Evolutionary conservation across 2,329 filamentous ascomycete genomes (phyloP), one percentile per base, ranked within the genome.

Genomic region (Teratosphaeria zuluensis): DNA sequence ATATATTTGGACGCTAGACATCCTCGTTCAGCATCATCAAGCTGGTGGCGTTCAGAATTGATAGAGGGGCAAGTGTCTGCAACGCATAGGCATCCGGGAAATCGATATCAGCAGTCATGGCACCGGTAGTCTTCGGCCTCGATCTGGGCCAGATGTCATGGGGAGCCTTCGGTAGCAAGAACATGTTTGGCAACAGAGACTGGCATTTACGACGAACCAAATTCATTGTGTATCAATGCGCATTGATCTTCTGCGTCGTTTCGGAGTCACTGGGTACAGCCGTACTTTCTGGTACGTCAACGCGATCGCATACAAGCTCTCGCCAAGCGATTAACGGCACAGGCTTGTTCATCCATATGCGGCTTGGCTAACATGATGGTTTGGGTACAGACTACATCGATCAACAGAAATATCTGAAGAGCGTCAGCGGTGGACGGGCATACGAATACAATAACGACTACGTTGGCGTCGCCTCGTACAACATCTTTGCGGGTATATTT

Each of bases 201-300:
- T 83, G 81, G 64, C 80, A 84, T 67, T 70, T 82, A 2, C 78
- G 81, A 51, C 75, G 79, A 21, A 81, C 79, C 8, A 84, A 82
- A 64, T 83, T 84, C 74, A 77, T 82, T 61, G 76, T 84, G 58
- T 84, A 84, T 65, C 82, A 84, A 67, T 72, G 78, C 58, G 81
- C 81, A 61, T 80, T 84, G 79, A 81, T 84, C 55, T 74, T 79
- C 61, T 81, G 79, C 62, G 80, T 83, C 14, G 75, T 80, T 30
- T 82, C 80, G 2, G 81, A 84, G 65, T 81, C 79, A 2, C 70
- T 84, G 4, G 81, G 81, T 3, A 84, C 81, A 0, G 79, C 79
- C 2, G 79, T 77, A 2, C 66, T 84, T 24, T 80, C 78, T 60
- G 77, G 80, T 83, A 73, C 51, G 67, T 63, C 28, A 4, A 48